Conservation (phyloP, 2,329 filamentous ascomycete species). For the Fusarium sp. region DNA sequence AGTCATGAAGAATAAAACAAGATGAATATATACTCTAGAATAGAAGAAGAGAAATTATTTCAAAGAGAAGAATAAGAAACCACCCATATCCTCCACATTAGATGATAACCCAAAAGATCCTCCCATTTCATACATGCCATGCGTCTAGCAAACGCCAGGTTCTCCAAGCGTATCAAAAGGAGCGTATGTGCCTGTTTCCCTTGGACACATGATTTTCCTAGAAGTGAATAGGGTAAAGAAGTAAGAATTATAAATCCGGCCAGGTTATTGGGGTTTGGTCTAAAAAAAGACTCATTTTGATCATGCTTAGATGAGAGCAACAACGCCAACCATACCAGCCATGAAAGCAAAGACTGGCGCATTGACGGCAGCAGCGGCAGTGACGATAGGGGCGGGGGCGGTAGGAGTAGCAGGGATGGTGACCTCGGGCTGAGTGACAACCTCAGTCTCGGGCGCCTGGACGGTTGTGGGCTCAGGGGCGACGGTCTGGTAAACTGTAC, state of each 20-base stretch:
- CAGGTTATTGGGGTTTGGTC: constrained; percentile 2
- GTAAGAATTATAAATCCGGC: constrained; percentile 16
- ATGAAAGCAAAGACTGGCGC: constrained; percentile 50
- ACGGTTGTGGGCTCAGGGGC: constrained; percentile 45
- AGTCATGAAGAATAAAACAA: not conserved
- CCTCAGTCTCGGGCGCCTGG: constrained; percentile 39
- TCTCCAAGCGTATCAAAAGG: constrained; percentile 13
- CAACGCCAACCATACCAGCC: constrained; percentile 51
- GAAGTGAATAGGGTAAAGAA: constrained; percentile 18
- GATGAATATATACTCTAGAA: constrained; percentile 31
- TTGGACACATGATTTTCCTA: constrained; percentile 20
- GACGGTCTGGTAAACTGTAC: constrained; percentile 43
- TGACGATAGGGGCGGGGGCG: constrained; percentile 42
- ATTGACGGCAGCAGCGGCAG: constrained; percentile 46
- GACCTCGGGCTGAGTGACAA: constrained; percentile 35
- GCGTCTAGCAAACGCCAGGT: constrained; percentile 3
- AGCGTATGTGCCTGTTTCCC: constrained; percentile 23
- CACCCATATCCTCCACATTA: constrained; percentile 27
- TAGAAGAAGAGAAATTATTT: constrained; percentile 8
- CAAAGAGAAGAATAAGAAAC: constrained; percentile 9
- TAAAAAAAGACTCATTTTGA: not conserved
- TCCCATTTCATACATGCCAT: constrained; percentile 10
- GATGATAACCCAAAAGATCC: not conserved
- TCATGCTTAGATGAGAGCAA: constrained; percentile 50
- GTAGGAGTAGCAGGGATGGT: constrained; percentile 36